Conservation (phyloP, 345 rosid species). For the Anacardium occidentale region DNA sequence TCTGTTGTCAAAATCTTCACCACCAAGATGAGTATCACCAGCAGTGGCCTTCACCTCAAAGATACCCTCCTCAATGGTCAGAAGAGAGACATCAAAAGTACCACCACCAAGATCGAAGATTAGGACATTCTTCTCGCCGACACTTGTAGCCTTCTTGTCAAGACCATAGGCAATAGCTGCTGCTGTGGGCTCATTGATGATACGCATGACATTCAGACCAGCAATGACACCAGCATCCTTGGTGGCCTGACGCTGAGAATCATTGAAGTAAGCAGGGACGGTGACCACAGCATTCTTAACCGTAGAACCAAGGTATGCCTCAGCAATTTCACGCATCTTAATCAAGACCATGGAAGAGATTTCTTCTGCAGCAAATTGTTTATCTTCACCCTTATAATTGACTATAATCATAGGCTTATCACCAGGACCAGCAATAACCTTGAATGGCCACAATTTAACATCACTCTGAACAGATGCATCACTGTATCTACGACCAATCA, state of each 20-base stretch:
- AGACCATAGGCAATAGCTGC: slow-evolving; percentile 86
- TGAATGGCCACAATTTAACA: slow-evolving; percentile 69
- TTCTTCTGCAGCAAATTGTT: slow-evolving; percentile 72
- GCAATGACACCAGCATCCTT: slow-evolving; percentile 79
- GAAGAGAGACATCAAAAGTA: slow-evolving; percentile 78
- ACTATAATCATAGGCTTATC: slow-evolving; percentile 76
- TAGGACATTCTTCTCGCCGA: slow-evolving; percentile 71
- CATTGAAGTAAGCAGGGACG: slow-evolving; percentile 77
- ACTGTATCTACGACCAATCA: slow-evolving; percentile 70
- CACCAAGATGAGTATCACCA: slow-evolving; percentile 79
- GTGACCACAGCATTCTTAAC: slow-evolving; percentile 78
- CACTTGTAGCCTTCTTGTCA: slow-evolving; percentile 75
- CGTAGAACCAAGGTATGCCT: slow-evolving; percentile 64
- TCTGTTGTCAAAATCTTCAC: slow-evolving; percentile 77
- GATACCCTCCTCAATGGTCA: slow-evolving; percentile 76
- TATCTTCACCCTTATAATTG: slow-evolving; percentile 66
- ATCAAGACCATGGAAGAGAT: slow-evolving; percentile 78
- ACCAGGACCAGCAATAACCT: slow-evolving; percentile 60
- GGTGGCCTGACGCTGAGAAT: slow-evolving; percentile 81
- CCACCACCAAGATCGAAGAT: slow-evolving; percentile 85
- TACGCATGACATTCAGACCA: slow-evolving; percentile 71
- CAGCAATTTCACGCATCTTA: slow-evolving; percentile 82
- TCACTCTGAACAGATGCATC: slow-evolving; percentile 72
- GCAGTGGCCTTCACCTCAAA: slow-evolving; percentile 80
- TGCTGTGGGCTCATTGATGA: slow-evolving; percentile 75